Percentiles rank a stretch among this genome's conserved stretches.
phyloP scores from a whole-genome alignment of 345 rosid genomes.

The Populus ilicifolia region DNA sequence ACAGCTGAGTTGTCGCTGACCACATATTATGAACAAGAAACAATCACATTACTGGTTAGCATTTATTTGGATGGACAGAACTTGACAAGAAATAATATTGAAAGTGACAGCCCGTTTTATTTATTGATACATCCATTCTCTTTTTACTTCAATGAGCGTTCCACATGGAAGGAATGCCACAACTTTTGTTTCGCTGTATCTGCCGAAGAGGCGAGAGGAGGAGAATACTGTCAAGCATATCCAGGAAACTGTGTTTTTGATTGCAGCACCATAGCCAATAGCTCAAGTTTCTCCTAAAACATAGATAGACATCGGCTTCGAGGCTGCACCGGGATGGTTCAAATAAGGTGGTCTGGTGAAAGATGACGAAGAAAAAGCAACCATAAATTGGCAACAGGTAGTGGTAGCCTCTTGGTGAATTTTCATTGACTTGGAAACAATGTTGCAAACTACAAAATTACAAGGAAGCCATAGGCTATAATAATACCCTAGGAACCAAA shows the following conservation, averaged over 20 bases:
- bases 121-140: background rate
- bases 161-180: background rate
- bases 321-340: background rate
- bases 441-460: conserved; percentile 20
- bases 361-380: background rate
- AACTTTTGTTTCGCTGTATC: background rate
- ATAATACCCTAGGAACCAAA: conserved; percentile 27
- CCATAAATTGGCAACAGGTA: background rate
- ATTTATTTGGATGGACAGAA: background rate
- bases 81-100: background rate
- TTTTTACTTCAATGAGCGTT: background rate
- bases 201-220: background rate
- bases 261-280: background rate
- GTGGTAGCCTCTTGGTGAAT: conserved; percentile 7
- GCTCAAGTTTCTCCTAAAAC: background rate
- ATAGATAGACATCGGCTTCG: background rate
- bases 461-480: conserved; percentile 11
- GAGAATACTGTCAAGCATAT: background rate
- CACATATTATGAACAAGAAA: background rate
- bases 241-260: background rate
- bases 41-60: background rate
- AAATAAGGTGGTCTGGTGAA: background rate
- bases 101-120: background rate
- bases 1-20: background rate
- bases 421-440: conserved; percentile 10